These are phyloP conservation scores for Nymphaea colorata DNA, from an alignment of 164 flowering plant genomes.

Conservation along the genomic window DNA sequence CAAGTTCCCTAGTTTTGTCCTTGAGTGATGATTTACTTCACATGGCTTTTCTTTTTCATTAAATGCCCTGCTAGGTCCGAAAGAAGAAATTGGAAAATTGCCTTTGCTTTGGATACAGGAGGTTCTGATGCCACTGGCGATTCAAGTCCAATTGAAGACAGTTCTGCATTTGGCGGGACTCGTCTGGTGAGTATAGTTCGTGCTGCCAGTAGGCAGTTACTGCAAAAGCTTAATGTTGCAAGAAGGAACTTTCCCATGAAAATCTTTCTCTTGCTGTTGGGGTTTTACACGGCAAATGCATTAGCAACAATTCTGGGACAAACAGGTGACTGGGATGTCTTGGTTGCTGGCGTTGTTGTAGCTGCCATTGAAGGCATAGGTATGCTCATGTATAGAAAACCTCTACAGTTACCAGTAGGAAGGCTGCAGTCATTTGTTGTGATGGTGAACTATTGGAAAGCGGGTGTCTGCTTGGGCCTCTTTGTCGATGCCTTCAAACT, in stretches of 20 bases:
- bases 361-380: constrained; percentile 95
- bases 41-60: too few relatives aligned
- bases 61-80: constrained; percentile 5
- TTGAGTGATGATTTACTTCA: too few relatives aligned
- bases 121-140: constrained; percentile 40
- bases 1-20: too few relatives aligned
- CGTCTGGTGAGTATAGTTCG: constrained; percentile 73
- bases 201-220: constrained; percentile 62
- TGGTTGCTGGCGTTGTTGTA: constrained; percentile 93
- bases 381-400: constrained; percentile 68
- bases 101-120: constrained; percentile 65
- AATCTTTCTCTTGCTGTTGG: constrained; percentile 70
- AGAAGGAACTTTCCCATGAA: constrained; percentile 87
- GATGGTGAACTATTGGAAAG: constrained; percentile 94
- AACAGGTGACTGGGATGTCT: constrained; percentile 97
- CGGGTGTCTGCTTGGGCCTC: constrained; percentile 93
- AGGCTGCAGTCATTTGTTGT: constrained; percentile 58
- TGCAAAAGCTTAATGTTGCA: constrained; percentile 64
- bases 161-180: constrained; percentile 27
- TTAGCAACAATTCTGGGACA: constrained; percentile 90
- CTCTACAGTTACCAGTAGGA: constrained; percentile 22
- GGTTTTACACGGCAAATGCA: constrained; percentile 95
- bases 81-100: constrained; percentile 29
- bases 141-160: constrained; percentile 33
- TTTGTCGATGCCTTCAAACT: constrained; percentile 95